These are phyloP conservation scores for Chenopodium berlandieri DNA, from an alignment of 148 eudicot species.

Conservation along the genomic window DNA sequence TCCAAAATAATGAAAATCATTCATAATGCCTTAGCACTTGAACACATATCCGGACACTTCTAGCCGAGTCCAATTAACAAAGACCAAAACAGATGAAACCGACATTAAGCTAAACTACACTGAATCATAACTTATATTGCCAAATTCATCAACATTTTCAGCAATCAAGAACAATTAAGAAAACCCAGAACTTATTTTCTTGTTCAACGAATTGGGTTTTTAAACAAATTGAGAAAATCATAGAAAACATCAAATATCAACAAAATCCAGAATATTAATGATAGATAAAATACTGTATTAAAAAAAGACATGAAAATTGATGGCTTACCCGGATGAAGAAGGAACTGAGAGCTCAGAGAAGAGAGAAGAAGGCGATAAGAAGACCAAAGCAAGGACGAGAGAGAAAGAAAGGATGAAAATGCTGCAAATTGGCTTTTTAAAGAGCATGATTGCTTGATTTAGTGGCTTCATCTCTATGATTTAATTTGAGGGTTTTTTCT, in stretches of 20 bases:
- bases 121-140: not conserved
- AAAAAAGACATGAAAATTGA: not conserved
- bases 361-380: constrained; percentile 56
- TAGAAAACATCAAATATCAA: not conserved
- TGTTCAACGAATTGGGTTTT: not conserved
- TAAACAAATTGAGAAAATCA: not conserved
- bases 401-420: constrained; percentile 38
- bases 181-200: not conserved
- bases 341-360: constrained; percentile 40
- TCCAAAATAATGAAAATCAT: too few relatives aligned
- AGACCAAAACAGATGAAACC: not conserved
- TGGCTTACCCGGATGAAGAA: constrained; percentile 38
- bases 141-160: not conserved
- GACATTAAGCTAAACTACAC: too few relatives aligned
- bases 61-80: not conserved
- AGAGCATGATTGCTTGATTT: constrained; percentile 25
- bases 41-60: too few relatives aligned
- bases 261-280: not conserved
- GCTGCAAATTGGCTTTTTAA: constrained; percentile 36
- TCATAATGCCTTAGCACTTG: too few relatives aligned
- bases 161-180: not conserved
- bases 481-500: not conserved
- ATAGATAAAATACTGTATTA: not conserved
- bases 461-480: constrained; percentile 24
- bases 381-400: constrained; percentile 43